phyloP scores from a whole-genome alignment of 2,329 filamentous ascomycete species.

The Alternaria infectoria region DNA sequence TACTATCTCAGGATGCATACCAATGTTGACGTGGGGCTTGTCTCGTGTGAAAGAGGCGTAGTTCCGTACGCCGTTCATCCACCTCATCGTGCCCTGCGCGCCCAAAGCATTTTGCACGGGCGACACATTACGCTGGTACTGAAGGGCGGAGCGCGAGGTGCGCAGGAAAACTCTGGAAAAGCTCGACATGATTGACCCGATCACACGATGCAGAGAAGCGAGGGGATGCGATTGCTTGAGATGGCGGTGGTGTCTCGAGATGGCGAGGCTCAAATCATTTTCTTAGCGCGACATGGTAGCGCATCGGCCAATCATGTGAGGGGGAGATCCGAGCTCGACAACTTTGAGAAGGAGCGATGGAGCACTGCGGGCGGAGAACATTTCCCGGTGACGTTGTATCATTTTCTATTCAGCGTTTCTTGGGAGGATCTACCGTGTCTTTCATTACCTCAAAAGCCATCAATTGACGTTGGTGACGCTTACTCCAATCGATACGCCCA shows the following conservation, averaged over 20 bases:
- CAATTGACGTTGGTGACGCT: background rate
- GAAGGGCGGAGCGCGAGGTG: conserved; percentile 77
- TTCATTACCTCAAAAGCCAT: background rate
- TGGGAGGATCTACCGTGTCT: background rate
- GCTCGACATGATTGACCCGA: conserved; percentile 68
- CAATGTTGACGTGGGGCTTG: conserved; percentile 99
- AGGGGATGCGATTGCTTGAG: conserved; percentile 34
- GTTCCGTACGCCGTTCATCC: conserved; percentile 68
- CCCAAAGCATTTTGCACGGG: conserved; percentile 76
- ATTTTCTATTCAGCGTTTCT: background rate
- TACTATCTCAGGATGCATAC: conserved; percentile 56
- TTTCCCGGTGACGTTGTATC: conserved; percentile 13
- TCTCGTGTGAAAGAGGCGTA: conserved; percentile 79
- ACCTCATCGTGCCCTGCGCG: conserved; percentile 66
- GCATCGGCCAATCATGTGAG: conserved; percentile 25
- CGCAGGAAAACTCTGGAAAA: conserved; percentile 84
- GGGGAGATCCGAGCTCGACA: conserved; percentile 23
- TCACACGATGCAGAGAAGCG: conserved; percentile 7
- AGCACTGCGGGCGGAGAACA: conserved; percentile 19
- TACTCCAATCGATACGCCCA: too few species aligned
- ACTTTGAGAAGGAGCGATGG: conserved; percentile 4
- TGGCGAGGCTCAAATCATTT: conserved; percentile 34
- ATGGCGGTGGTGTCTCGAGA: conserved; percentile 24
- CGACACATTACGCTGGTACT: conserved; percentile 70
- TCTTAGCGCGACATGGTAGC: conserved; percentile 37